Conservation (phyloP, 768 basidiomycete genomes). For the Calocybe cyanea region DNA sequence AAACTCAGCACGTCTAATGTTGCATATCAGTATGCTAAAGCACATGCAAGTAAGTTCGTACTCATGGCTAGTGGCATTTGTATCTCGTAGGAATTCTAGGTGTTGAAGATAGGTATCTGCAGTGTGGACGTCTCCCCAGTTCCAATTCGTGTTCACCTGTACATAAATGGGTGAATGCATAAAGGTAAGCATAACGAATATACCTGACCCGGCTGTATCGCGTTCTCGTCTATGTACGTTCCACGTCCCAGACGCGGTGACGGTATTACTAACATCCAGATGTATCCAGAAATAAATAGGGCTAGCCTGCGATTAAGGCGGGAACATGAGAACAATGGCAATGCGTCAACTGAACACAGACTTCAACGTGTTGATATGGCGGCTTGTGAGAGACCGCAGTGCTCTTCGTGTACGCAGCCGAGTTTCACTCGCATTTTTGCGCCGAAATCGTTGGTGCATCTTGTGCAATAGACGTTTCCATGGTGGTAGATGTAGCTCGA, state of each 20-base stretch:
- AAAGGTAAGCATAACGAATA: constrained; percentile 2
- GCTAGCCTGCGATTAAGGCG: constrained; percentile 36
- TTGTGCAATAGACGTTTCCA: constrained; percentile 15
- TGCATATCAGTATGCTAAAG: too few species aligned
- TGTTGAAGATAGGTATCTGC: constrained; percentile 80
- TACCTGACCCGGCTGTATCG: constrained; percentile 90
- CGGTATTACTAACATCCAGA: constrained; percentile 85
- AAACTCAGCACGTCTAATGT: constrained; percentile 58
- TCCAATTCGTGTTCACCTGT: constrained; percentile 94
- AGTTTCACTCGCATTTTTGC: constrained; percentile 27
- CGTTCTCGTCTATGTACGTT: constrained; percentile 94
- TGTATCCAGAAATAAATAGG: constrained; percentile 62
- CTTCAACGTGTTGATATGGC: constrained; percentile 24
- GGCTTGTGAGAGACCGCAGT: constrained; percentile 31
- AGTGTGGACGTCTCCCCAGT: constrained; percentile 84
- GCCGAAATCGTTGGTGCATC: constrained; percentile 19
- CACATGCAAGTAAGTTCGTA: constrained; percentile 35
- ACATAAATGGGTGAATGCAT: not conserved
- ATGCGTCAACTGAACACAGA: constrained; percentile 17
- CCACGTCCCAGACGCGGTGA: constrained; percentile 54
- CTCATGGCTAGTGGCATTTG: constrained; percentile 68
- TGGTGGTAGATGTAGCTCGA: not conserved
- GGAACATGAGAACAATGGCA: constrained; percentile 1
- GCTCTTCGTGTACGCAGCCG: constrained; percentile 46
- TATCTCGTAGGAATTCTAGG: constrained; percentile 58